Conservation (phyloP, 805 yeast species). For the Zygosaccharomyces rouxii region DNA sequence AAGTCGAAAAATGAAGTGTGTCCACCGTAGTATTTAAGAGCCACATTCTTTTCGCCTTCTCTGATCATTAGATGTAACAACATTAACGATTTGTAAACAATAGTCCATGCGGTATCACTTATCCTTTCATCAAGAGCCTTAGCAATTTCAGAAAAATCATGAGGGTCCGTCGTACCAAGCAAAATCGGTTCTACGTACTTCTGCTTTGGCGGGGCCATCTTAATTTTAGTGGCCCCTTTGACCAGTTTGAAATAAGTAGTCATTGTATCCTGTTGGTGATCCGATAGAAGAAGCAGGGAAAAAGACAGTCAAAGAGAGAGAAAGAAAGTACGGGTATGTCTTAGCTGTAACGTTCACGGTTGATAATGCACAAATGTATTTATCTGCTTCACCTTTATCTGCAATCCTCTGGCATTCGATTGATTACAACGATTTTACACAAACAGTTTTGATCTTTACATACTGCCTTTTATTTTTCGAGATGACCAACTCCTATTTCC, state of each 20-base stretch:
- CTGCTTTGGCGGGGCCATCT: constrained; percentile 96
- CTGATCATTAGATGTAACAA: constrained; percentile 88
- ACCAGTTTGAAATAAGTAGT: constrained; percentile 70
- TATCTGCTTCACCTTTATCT: too few relatives aligned
- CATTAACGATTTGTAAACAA: constrained; percentile 78
- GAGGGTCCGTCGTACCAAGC: constrained; percentile 38
- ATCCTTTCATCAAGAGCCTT: constrained; percentile 56
- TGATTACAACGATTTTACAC: neutral
- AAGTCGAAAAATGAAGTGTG: constrained; percentile 50
- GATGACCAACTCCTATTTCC: constrained; percentile 10
- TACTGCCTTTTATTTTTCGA: constrained; percentile 6
- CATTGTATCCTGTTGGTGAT: constrained; percentile 29
- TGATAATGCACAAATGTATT: too few relatives aligned
- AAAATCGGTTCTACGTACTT: constrained; percentile 93
- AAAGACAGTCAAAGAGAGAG: neutral
- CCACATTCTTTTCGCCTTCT: constrained; percentile 80
- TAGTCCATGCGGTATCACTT: constrained; percentile 83
- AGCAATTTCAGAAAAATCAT: constrained; percentile 65
- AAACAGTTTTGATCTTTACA: neutral
- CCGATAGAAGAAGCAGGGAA: too few relatives aligned
- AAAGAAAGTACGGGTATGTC: neutral
- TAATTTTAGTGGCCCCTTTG: constrained; percentile 70
- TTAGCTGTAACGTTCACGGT: too few relatives aligned
- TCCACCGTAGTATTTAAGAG: constrained; percentile 54
- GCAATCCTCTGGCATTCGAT: neutral